Evolutionary conservation across 768 basidiomycete genomes (phyloP), one percentile per base, ranked within the genome.

Genomic region (Psilocybe sp.): DNA sequence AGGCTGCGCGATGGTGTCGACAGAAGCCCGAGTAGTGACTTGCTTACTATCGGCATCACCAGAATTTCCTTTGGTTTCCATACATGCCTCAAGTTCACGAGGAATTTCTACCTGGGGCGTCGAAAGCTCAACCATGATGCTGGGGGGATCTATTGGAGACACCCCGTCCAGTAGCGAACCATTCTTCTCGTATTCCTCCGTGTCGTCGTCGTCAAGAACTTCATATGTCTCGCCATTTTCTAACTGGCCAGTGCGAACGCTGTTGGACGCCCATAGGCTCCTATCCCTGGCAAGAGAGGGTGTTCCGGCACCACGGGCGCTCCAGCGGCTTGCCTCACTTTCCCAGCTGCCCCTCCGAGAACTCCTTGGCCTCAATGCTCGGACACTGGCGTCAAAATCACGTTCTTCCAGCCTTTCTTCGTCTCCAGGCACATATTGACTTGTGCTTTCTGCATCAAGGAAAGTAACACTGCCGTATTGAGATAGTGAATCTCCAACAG

Each of bases 321-420:
- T 92, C 92, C 92, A 95, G 38, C 87, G 79, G 56, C 89, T 93
- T 19, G 81, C 85, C 61, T 87, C 88, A 59, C 92, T 94, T 58
- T 90, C 95, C 89, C 93, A 95, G 60, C 92, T 95, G 0, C 89
- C 88, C 59, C 91, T 75, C 59, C 92, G 77, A 8, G 89, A 90
- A 67, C 89, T 90, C 50, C 93, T 73, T 1, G 91, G 90, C 52
- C 93, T 73, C 58, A 97, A 70, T n/a, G 94, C 95, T 6, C 93
- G 78, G 19, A 97, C 84, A 60, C 90, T 93, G 1, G 94, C 94
- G 57, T 91, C 87, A 14, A 86, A 79, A 58, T 95, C 92, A 33
- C 85, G 76, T 47, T 79, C 78, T 55, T 83, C 78, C 43, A 81
- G 61, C 45, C 80, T 74, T 44, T 84, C 87, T 45, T 85, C 86